Conservation (phyloP, 495 filamentous ascomycete species). For the Penicillium cinerascens region DNA sequence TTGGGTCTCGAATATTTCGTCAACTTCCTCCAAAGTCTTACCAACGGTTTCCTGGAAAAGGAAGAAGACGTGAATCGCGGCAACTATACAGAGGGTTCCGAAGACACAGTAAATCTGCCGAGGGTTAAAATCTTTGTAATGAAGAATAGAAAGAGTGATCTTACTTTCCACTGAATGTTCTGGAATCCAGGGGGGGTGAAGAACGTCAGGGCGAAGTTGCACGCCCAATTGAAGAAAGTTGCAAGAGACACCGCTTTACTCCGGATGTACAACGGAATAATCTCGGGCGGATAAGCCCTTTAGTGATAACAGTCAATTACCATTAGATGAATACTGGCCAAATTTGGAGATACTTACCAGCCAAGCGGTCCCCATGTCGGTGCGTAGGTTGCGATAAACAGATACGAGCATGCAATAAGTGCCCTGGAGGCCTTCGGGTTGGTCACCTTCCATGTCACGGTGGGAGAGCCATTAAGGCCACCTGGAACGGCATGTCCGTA, state of each 20-base stretch:
- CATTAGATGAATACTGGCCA: not conserved
- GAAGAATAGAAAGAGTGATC: not conserved
- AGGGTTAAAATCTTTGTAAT: not conserved
- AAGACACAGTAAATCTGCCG: constrained; percentile 13
- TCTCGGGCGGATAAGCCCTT: constrained; percentile 20
- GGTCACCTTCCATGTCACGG: constrained; percentile 57
- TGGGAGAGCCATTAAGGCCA: constrained; percentile 33
- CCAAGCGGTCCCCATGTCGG: constrained; percentile 36
- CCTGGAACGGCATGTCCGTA: constrained; percentile 50
- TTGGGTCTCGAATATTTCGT: constrained; percentile 51
- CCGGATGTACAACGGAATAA: constrained; percentile 19
- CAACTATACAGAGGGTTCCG: constrained; percentile 47
- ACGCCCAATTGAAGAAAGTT: constrained; percentile 20
- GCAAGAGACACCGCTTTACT: constrained; percentile 18
- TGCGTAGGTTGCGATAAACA: constrained; percentile 62
- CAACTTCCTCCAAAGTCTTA: constrained; percentile 63
- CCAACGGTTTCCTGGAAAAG: constrained; percentile 64
- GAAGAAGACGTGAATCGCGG: constrained; percentile 62
- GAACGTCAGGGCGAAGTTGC: constrained; percentile 52
- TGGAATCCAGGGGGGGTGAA: constrained; percentile 60
- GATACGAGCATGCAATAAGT: constrained; percentile 60
- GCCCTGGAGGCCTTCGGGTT: constrained; percentile 46
- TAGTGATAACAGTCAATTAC: not conserved
- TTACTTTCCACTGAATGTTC: constrained; percentile 52
- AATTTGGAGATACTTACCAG: not conserved